Percentiles rank a stretch among this genome's conserved stretches.
phyloP scores from a whole-genome alignment of 73 alveolate genomes.

The Paramecium sexaurelia region DNA sequence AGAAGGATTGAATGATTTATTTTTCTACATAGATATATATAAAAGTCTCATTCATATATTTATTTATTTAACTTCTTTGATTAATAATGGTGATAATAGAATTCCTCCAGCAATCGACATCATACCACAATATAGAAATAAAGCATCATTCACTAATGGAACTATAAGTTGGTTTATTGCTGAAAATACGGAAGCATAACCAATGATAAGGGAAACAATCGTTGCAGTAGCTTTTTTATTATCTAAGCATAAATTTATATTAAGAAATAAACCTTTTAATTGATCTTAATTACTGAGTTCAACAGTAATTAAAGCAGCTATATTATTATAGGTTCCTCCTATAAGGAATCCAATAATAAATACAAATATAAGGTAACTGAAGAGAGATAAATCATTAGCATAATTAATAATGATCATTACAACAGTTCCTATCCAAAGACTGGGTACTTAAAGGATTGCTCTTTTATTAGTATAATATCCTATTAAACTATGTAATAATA shows the following conservation, averaged over 20 bases:
- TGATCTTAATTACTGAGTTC: neutral
- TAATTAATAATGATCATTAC: slow-evolving; percentile 1
- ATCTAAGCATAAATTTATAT: neutral
- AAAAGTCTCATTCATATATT: neutral
- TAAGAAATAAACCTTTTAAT: neutral
- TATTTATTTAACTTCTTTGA: neutral
- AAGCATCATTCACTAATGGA: neutral
- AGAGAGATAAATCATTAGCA: neutral
- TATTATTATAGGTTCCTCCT: slow-evolving; percentile 29
- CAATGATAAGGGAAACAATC: slow-evolving; percentile 14
- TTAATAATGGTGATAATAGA: neutral
- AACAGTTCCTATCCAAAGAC: slow-evolving; percentile 31
- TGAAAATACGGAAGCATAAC: slow-evolving; percentile 49
- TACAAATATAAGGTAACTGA: neutral
- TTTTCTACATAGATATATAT: neutral
- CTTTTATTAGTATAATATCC: slow-evolving; percentile 7
- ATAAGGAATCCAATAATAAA: slow-evolving; percentile 5
- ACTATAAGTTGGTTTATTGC: slow-evolving; percentile 26
- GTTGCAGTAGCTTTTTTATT: slow-evolving; percentile 45
- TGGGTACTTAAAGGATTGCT: neutral
- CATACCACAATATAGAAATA: slow-evolving; percentile 8
- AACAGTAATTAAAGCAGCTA: neutral
- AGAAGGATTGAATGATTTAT: neutral
- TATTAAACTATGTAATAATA: neutral
- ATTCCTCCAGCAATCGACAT: neutral